phyloP scores from a whole-genome alignment of 495 filamentous ascomycete genomes.

The Chaetomium fimeti region DNA sequence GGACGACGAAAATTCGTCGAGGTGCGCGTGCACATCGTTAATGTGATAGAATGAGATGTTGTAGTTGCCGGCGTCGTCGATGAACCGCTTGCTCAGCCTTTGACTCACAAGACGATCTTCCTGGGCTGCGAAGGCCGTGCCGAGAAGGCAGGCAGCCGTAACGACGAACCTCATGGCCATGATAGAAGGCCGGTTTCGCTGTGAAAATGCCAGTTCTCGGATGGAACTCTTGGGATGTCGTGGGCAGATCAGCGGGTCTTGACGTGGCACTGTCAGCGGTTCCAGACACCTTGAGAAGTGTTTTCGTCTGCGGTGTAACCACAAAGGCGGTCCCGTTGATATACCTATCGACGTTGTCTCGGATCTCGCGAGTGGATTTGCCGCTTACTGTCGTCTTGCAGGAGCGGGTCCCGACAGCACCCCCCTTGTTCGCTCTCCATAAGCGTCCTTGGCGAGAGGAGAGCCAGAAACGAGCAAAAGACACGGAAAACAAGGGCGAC shows the following conservation, averaged over 20 bases:
- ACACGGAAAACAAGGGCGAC: no score
- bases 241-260: background rate
- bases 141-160: conserved; percentile 13
- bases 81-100: conserved; percentile 48
- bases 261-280: background rate
- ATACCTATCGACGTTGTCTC: conserved; percentile 4
- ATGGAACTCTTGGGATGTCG: background rate
- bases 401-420: no score
- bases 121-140: conserved; percentile 6
- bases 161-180: conserved; percentile 17
- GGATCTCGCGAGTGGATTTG: background rate
- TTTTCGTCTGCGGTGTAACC: conserved; percentile 11
- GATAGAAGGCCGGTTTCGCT: background rate
- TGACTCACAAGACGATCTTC: conserved; percentile 46
- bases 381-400: background rate
- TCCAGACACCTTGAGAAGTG: background rate
- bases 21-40: conserved; percentile 61
- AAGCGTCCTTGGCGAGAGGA: no score
- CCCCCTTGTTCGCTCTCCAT: no score
- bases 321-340: background rate
- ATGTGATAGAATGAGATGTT: conserved; percentile 63
- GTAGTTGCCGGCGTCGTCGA: conserved; percentile 52
- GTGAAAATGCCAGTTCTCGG: background rate
- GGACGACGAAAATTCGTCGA: conserved; percentile 56
- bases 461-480: no score